These are phyloP conservation scores for Carpinus viminea DNA, from an alignment of 306 rosid species.

Conservation along the genomic window DNA sequence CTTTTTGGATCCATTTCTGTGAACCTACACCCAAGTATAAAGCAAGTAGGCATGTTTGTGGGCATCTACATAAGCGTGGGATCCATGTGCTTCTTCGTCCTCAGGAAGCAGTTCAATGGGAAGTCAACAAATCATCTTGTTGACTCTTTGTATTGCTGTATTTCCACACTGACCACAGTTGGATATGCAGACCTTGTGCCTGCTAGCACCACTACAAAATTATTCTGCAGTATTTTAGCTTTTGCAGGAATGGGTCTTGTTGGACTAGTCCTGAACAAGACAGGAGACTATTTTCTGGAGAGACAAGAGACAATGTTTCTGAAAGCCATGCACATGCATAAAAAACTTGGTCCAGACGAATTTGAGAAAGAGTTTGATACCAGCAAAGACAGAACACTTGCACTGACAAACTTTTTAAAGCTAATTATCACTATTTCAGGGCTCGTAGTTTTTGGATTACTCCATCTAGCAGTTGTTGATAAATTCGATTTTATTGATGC, in stretches of 20 bases:
- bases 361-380: neutral
- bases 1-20: neutral
- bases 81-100: neutral
- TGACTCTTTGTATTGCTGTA: neutral
- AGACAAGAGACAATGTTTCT: neutral
- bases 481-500: slow-evolving; percentile 3
- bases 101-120: slow-evolving; percentile 1
- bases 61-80: neutral
- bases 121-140: slow-evolving; percentile 3
- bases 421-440: neutral
- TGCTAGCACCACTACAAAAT: neutral
- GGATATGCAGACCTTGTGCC: slow-evolving; percentile 13
- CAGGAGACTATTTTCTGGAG: neutral
- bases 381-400: neutral
- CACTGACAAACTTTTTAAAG: neutral
- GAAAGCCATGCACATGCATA: neutral
- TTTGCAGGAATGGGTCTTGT: neutral
- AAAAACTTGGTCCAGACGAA: slow-evolving; percentile 9
- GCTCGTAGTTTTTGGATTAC: neutral
- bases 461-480: slow-evolving; percentile 3
- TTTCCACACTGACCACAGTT: neutral
- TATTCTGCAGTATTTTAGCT: neutral
- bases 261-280: slow-evolving; percentile 4
- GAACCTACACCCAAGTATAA: neutral
- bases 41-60: neutral